These are phyloP conservation scores for Pseudogymnoascus destructans DNA, from an alignment of 2,329 filamentous ascomycete species.

Conservation along the genomic window DNA sequence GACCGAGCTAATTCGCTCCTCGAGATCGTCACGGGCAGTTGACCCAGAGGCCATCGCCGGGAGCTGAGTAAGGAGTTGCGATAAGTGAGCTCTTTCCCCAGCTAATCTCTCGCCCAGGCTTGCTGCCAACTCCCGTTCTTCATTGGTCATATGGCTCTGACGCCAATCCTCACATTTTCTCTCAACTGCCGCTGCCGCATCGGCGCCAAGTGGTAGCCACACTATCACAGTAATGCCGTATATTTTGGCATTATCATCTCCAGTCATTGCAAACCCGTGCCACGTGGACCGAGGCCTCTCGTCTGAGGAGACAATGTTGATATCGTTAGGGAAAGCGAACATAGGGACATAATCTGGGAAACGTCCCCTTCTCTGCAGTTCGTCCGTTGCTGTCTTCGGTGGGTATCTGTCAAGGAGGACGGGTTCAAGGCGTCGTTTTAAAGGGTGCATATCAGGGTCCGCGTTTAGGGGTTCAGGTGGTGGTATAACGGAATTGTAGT, in stretches of 20 bases:
- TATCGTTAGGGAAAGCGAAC: constrained; percentile 98
- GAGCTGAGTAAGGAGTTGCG: constrained; percentile 71
- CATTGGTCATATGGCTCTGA: constrained; percentile 75
- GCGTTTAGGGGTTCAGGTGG: constrained; percentile 80
- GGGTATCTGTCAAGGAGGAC: constrained; percentile 93
- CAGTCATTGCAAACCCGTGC: constrained; percentile 98
- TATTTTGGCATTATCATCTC: constrained; percentile 78
- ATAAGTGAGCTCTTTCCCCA: constrained; percentile 76
- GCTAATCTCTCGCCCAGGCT: constrained; percentile 83
- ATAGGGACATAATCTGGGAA: constrained; percentile 98
- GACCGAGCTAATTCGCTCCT: constrained; percentile 88
- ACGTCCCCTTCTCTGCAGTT: constrained; percentile 62
- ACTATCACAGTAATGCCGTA: constrained; percentile 86
- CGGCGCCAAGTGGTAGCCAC: constrained; percentile 76
- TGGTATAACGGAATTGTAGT: constrained; percentile 97
- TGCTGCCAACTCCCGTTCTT: constrained; percentile 82
- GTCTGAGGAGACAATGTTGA: constrained; percentile 90
- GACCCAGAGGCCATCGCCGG: constrained; percentile 72
- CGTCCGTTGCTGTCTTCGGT: constrained; percentile 67
- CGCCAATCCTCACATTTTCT: constrained; percentile 72
- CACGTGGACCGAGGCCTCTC: constrained; percentile 90
- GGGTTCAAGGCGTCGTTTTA: constrained; percentile 88
- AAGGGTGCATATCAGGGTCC: constrained; percentile 86
- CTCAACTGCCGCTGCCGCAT: constrained; percentile 74
- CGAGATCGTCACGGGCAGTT: constrained; percentile 65